Evolutionary conservation across 768 basidiomycete genomes (phyloP).

Genomic region (Cytidiella melzeri): DNA sequence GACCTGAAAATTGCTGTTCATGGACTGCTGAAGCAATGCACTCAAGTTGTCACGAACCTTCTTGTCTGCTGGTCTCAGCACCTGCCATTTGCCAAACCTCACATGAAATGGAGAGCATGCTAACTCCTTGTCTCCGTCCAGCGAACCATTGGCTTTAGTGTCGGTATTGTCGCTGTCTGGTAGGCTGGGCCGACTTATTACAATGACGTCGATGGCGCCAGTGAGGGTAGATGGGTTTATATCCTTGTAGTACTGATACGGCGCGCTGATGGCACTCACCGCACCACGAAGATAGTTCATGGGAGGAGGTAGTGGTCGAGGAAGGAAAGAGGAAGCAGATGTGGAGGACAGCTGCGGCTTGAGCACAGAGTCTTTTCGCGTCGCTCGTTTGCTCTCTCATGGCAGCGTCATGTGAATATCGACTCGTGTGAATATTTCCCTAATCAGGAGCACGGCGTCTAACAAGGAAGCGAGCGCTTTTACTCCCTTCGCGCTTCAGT

Average conservation of each 20-base stretch:
- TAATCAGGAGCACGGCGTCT: neutral
- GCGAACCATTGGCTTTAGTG: no score
- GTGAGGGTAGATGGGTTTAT: conserved; percentile 95
- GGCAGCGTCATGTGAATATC: neutral
- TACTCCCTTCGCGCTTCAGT: neutral
- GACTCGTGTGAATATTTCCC: neutral
- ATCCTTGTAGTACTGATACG: conserved; percentile 87
- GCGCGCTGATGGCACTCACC: conserved; percentile 77
- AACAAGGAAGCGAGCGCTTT: no score
- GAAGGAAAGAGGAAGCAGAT: neutral
- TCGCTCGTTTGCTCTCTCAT: neutral
- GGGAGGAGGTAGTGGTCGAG: conserved; percentile 8
- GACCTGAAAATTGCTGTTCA: conserved; percentile 45
- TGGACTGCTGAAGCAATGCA: no score
- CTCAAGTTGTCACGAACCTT: conserved; percentile 45
- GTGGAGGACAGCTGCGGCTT: neutral
- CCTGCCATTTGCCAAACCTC: conserved; percentile 95
- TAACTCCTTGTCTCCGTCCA: no score
- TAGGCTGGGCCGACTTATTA: conserved; percentile 60
- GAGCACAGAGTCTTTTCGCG: neutral
- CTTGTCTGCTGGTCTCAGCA: conserved; percentile 90
- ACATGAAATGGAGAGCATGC: conserved; percentile 97
- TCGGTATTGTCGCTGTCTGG: conserved; percentile 34
- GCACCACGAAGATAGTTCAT: conserved; percentile 92
- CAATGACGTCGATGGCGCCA: conserved; percentile 98